A percentile compares a stretch with the other conserved stretches of the same genome.
Conservation (phyloP, 495 filamentous ascomycete genomes). For the Penicillium samsonianum region DNA sequence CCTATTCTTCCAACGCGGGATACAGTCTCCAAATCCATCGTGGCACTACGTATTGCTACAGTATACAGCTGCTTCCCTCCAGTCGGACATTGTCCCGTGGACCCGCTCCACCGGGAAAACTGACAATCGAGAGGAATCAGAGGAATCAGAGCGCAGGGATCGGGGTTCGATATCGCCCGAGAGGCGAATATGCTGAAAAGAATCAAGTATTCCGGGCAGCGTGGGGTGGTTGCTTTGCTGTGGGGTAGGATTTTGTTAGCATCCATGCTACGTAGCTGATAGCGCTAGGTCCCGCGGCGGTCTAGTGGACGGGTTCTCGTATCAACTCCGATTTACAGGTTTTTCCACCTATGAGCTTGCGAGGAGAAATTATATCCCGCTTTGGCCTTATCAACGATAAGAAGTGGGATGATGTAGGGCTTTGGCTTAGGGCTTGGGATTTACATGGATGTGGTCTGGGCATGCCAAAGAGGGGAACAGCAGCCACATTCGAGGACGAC, state of each 20-base stretch:
- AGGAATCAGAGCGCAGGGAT: constrained; percentile 7
- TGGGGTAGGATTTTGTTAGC: neutral
- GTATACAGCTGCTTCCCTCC: neutral
- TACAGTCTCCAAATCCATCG: constrained; percentile 2
- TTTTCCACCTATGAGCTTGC: constrained; percentile 10
- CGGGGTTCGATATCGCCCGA: constrained; percentile 8
- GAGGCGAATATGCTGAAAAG: neutral
- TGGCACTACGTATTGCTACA: neutral
- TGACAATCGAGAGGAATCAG: neutral
- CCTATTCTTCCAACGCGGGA: neutral
- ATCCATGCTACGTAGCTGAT: neutral
- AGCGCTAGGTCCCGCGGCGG: neutral
- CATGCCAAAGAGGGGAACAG: too few species aligned
- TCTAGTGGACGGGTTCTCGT: constrained; percentile 11
- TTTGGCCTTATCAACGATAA: constrained; percentile 15
- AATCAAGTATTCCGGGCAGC: neutral
- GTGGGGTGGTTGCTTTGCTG: neutral
- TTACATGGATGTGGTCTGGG: neutral
- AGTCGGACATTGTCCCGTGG: constrained; percentile 14
- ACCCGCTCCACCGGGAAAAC: constrained; percentile 12
- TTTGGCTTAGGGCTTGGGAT: constrained; percentile 14
- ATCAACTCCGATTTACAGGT: constrained; percentile 18
- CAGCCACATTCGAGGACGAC: too few species aligned
- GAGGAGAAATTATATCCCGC: constrained; percentile 8
- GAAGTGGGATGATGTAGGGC: constrained; percentile 11